phyloP scores from a whole-genome alignment of 495 filamentous ascomycete species.

The Hypoxylon rickii region DNA sequence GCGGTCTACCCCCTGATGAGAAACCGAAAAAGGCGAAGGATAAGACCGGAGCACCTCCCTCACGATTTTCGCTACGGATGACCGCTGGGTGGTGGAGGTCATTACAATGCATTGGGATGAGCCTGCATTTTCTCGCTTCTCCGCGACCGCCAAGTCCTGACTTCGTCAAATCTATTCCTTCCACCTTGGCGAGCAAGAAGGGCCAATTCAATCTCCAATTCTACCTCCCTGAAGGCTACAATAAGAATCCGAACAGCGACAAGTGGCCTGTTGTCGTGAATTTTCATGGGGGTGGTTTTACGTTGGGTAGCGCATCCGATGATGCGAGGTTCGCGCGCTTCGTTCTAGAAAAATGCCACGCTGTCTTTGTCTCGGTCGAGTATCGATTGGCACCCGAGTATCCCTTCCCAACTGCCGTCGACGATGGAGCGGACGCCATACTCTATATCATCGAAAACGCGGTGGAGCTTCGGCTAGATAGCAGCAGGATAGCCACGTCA shows the following conservation, averaged over 20 bases:
- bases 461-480: conserved; percentile 50
- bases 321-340: conserved; percentile 70
- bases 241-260: conserved; percentile 51
- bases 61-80: conserved; percentile 70
- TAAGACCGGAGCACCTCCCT: conserved; percentile 43
- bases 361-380: conserved; percentile 69
- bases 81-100: conserved; percentile 77
- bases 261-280: conserved; percentile 70
- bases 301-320: conserved; percentile 69
- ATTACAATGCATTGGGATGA: conserved; percentile 80
- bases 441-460: conserved; percentile 67
- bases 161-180: conserved; percentile 67
- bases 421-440: conserved; percentile 74
- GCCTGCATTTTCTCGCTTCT: conserved; percentile 68
- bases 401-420: conserved; percentile 76
- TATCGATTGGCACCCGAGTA: conserved; percentile 80
- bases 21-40: conserved; percentile 44
- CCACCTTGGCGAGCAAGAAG: conserved; percentile 58
- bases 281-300: conserved; percentile 81
- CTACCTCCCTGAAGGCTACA: conserved; percentile 73
- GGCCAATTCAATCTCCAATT: conserved; percentile 74
- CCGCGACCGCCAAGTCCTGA: conserved; percentile 68
- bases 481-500: conserved; percentile 64
- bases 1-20: conserved; percentile 16
- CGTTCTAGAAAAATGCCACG: conserved; percentile 55